Evolutionary conservation across 306 rosid species (phyloP).

Genomic region (Begonia loranthoides): DNA sequence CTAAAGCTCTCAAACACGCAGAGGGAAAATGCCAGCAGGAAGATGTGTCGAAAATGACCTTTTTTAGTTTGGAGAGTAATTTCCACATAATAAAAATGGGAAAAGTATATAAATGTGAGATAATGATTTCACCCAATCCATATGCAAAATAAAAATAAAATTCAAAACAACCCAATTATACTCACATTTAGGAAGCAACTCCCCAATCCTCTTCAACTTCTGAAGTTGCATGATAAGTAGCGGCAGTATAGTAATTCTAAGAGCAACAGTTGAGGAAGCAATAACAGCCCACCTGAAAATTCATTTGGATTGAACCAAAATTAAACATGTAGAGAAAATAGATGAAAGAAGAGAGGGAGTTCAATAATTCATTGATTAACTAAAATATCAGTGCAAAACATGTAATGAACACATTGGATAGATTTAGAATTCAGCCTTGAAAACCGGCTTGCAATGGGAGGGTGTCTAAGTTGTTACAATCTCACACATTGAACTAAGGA

Average conservation of each 20-base stretch:
- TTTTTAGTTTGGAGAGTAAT: too few relatives aligned
- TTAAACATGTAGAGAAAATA: neutral
- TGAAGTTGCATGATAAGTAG: constrained; percentile 44
- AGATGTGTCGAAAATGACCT: too few relatives aligned
- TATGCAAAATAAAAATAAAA: too few relatives aligned
- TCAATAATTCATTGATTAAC: neutral
- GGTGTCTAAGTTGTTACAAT: too few relatives aligned
- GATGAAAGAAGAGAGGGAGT: neutral
- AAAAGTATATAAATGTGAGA: too few relatives aligned
- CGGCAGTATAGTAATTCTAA: constrained; percentile 47
- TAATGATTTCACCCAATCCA: too few relatives aligned
- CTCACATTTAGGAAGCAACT: constrained; percentile 58
- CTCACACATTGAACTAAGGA: too few relatives aligned
- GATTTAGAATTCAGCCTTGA: neutral
- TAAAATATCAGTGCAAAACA: neutral
- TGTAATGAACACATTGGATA: too few relatives aligned
- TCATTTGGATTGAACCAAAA: constrained; percentile 1
- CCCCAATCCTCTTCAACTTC: constrained; percentile 44
- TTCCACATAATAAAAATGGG: too few relatives aligned
- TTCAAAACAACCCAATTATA: constrained; percentile 5
- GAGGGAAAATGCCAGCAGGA: too few relatives aligned
- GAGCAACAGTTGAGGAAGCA: constrained; percentile 52
- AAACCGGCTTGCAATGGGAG: neutral
- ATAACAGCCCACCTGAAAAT: constrained; percentile 70
- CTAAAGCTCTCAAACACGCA: too few relatives aligned